These are phyloP conservation scores for Leptographium procerum DNA, from an alignment of 2,329 filamentous ascomycete species.

Conservation along the genomic window DNA sequence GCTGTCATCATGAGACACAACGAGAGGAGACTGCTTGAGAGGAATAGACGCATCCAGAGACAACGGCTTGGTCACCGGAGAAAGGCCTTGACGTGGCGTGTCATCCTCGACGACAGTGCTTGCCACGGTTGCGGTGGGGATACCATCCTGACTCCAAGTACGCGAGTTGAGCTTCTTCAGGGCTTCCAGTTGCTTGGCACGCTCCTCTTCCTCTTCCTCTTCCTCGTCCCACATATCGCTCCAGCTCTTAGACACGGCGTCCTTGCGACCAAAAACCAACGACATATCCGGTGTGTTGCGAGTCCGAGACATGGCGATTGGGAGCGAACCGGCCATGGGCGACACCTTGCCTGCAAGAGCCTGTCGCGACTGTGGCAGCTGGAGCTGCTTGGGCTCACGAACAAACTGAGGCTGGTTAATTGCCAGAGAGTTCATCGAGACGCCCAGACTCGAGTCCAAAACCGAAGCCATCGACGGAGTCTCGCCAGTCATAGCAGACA, in stretches of 20 bases:
- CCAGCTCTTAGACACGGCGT: constrained; percentile 94
- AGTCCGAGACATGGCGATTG: constrained; percentile 70
- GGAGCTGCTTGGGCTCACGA: constrained; percentile 23
- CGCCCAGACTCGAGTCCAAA: constrained; percentile 68
- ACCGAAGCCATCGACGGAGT: constrained; percentile 77
- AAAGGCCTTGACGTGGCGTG: constrained; percentile 30
- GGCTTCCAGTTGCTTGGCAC: constrained; percentile 44
- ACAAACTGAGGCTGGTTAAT: constrained; percentile 34
- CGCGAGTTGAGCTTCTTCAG: constrained; percentile 60
- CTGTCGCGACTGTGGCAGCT: neutral
- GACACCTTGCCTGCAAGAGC: constrained; percentile 32
- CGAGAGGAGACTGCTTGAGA: constrained; percentile 25
- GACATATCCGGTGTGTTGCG: constrained; percentile 60
- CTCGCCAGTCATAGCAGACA: constrained; percentile 60
- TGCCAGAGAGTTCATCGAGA: constrained; percentile 66
- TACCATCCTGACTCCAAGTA: constrained; percentile 70
- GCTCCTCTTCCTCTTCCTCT: constrained; percentile 56
- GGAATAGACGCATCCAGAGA: constrained; percentile 27
- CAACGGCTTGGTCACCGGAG: constrained; percentile 26
- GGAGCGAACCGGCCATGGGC: constrained; percentile 56
- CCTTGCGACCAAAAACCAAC: constrained; percentile 67
- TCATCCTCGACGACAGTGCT: constrained; percentile 22
- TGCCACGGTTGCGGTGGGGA: constrained; percentile 15
- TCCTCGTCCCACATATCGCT: constrained; percentile 98
- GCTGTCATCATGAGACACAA: constrained; percentile 53